Base-by-base conservation (phyloP, 495 filamentous ascomycete genomes). In the Cercophora samala region DNA sequence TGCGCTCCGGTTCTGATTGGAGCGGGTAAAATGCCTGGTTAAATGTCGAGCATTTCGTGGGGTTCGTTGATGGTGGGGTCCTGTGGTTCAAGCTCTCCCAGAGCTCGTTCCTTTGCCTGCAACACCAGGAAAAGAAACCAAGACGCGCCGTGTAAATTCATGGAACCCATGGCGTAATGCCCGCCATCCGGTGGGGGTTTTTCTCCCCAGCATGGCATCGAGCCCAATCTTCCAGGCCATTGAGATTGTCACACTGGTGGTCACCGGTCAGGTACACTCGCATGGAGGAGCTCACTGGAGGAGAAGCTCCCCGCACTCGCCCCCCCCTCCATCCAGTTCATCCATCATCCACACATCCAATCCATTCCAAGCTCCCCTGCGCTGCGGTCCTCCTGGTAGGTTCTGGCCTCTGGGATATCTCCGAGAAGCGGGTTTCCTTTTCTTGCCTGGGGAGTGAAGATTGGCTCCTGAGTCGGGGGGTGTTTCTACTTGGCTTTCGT, bases 11-110 rank as follows among this genome's bases (percentile, higher is more conserved):
- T 18, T 18, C 3, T 75, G 70, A 78, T 78, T 78, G 74, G 76
- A 42, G 70, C 76, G 76, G 76, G 42, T 78, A 78, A 78, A 76
- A 69, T 69, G 11, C 18, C 63, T 71, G 76, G 70, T 15, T 74
- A 78, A 78, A 75, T 62, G 26, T 42, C 4, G 24, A 32, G 60
- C 60, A 62, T 25, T 19, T 61, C 62, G 42, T 64, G 37, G 53
- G n/a, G 64, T 68, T 9, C 63, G 54, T 56, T 1, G 65, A 62
- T 67, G 55, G 68, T 67, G 65, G 68, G 59, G 66, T 69, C 62
- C 37, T 46, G 2, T 68, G 17, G 60, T 58, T 37, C 32, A 58
- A 56, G 63, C 37, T 54, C 58, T 29, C 23, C 5, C 5, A 60
- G 11, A 23, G 17, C 22, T 26, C 23, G 56, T 9, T 60, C 23